Base-by-base conservation (phyloP, 495 filamentous ascomycete species). In the Talaromyces nanjingensis region DNA sequence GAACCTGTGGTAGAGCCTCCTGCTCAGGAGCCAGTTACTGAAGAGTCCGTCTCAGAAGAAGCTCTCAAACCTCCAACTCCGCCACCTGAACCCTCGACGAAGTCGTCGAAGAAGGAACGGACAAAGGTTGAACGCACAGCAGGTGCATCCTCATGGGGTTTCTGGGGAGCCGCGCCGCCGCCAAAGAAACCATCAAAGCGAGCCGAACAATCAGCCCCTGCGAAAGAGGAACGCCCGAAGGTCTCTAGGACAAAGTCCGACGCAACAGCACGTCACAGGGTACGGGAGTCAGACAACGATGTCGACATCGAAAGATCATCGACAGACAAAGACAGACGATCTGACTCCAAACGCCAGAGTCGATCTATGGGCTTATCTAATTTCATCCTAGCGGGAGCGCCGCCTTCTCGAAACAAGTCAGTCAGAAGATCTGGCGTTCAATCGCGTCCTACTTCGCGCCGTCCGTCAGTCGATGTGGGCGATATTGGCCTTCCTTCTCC, bases 91-190 rank as follows among this genome's bases (percentile, higher is more conserved):
- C 71, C 76, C 12, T 73, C 68, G 5, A 71, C 75, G 3, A 81
- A 79, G 56, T 70, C 79, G 2, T 74, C 72, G 12, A 86, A 84
- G 70, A 88, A 86, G 65, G 86, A 87, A 62, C 85, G 86, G 18
- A 67, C 84, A 14, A 79, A 80, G 45, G 77, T 83, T 31, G 83
- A 85, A 54, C 82, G 82, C 27, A 73, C 76, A 11, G 65, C 76
- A 27, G 77, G 72, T 27, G 69, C 71, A 9, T 71, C 77, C 6
- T 82, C 83, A 22, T 88, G 86, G 86, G 84, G 83, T 25, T 83
- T 86, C 73, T 87, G 82, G 81, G 81, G 77, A 55, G 74, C 80
- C 6, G 73, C 80, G 16, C 72, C 84, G 16, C 73, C 80, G 11
- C 73, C 81, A n/a, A 78, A 78, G 64, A 83, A 79, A 66, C 69